These are phyloP conservation scores for Dendrocalamus sinicus DNA, from an alignment of 176 grass and related monocot species.

Conservation along the genomic window DNA sequence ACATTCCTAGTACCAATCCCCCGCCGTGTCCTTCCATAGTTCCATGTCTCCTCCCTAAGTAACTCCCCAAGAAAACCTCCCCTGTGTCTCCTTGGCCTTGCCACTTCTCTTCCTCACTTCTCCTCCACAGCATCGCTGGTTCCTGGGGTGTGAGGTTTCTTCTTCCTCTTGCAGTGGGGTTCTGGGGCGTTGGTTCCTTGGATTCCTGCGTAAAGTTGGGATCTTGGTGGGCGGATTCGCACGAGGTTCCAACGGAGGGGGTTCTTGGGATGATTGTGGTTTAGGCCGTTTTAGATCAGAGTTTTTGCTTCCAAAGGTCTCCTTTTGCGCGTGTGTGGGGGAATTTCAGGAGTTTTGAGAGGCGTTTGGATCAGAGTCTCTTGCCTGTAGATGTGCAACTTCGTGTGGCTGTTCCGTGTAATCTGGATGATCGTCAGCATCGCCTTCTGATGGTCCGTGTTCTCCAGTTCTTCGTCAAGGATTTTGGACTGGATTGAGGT, in stretches of 20 bases:
- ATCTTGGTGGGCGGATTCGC: background rate
- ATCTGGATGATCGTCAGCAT: constrained; percentile 53
- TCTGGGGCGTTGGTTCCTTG: background rate
- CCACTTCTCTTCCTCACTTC: background rate
- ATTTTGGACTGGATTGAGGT: background rate
- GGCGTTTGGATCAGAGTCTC: background rate
- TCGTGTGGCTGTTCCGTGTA: constrained; percentile 62
- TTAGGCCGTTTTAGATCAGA: background rate
- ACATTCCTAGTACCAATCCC: constrained; percentile 48
- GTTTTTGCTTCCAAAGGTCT: background rate
- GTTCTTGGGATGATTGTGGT: background rate
- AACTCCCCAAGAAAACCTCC: background rate
- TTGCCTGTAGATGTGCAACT: constrained; percentile 50
- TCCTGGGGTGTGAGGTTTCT: too few relatives aligned
- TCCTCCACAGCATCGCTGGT: background rate
- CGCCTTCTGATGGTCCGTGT: constrained; percentile 40
- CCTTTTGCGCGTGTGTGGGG: background rate
- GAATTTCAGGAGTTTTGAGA: background rate
- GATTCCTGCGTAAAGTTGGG: background rate
- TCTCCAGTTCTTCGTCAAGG: background rate
- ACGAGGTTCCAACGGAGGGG: background rate
- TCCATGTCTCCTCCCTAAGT: constrained; percentile 27
- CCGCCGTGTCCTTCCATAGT: background rate
- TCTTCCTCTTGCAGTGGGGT: background rate
- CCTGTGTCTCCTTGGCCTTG: background rate